Base-by-base conservation (phyloP, 2,329 filamentous ascomycete species). In the Colletotrichum tropicale region DNA sequence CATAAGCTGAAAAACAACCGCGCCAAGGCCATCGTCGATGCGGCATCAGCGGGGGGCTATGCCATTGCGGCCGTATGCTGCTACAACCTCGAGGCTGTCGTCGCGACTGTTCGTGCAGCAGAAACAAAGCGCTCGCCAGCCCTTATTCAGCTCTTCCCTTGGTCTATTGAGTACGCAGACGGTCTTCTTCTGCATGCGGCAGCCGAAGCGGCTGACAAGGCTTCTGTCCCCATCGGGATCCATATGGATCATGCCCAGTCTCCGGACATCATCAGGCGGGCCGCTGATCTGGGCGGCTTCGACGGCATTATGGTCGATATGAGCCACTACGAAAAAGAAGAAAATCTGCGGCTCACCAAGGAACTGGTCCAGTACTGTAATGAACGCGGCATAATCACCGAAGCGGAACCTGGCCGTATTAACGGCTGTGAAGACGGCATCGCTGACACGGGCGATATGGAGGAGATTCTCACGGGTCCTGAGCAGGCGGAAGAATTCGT, bases 281-380 rank as follows among this genome's bases (percentile, higher is more conserved):
- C 91, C 0, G 91, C 91, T 0, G 86, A 89, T 75, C 87, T 87
- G 1, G 58, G 28, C 58, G 58, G 58, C 1, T 94, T 95, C 78
- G 93, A 95, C 81, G 89, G 87, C 72, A 94, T 95, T 81, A 95
- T 95, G 93, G 91, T 95, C 1, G 93, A 95, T 82, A 95, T 95
- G 93, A 91, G 88, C 72, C 93, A 95, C 81, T 92, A 93, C 81
- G 92, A 94, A 78, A 92, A 92, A 78, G 92, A 89, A 69, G 93
- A 94, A 85, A 95, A 95, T 80, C 85, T 95, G 43, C 85, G 87
- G 1, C 87, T 89, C 81, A 94, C 93, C 24, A 87, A 86, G 68
- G 90, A 93, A 73, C 83, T 94, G 71, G 91, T 92, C 5, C 83
- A 83, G 18, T 91, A 92, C 79, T 93, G 93, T 78, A 89, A 93